Evolutionary conservation across 148 eudicot species (phyloP), one percentile per base, ranked within the genome.

Genomic region (Fallopia convolvulus): DNA sequence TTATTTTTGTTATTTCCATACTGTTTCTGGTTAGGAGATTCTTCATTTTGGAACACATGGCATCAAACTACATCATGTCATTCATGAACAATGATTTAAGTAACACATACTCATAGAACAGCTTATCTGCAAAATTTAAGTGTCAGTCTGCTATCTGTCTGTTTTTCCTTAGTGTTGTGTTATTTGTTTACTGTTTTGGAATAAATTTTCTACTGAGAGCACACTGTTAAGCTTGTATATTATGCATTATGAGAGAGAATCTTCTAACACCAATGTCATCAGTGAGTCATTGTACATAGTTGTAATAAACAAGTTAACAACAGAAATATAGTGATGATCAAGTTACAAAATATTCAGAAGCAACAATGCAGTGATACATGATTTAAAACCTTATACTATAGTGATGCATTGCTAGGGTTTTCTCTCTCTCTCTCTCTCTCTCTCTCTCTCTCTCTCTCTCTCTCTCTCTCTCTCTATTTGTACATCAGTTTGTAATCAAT

Each of bases 231-330:
- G 30, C 12, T 30, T 65, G 41, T 65, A 7, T 32, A 65, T 65
- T 20, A 26, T 65, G 70, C 70, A 65, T 32, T 11, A 58, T n/a
- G 21, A 58, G 66, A 65, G 70, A 65, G 6, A 65, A 65, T 65
- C 17, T 65, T 30, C 15, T 9, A 4, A 23, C 6, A 39, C 11
- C 40, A 9, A 32, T 30, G 30, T 65, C 70, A 65, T 32, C 70
- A 9, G 17, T 4, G 41, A 65, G 33, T 5, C 71, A 33, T 65
- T 41, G n/a, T 65, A 32, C 3, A 30, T 30, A 23, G 32, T 5
- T 65, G 12, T 65, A 30, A 13, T 65, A 9, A 65, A 8, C 40
- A 32, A 42, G 71, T 33, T 65, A 32, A 2, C 71, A 65, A 32
- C 40, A 11, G 15, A 65, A 12, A 65, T 65, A n/a, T 33, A 30